Base-by-base conservation (phyloP, 83 land plant species). In the Picea mariana region DNA sequence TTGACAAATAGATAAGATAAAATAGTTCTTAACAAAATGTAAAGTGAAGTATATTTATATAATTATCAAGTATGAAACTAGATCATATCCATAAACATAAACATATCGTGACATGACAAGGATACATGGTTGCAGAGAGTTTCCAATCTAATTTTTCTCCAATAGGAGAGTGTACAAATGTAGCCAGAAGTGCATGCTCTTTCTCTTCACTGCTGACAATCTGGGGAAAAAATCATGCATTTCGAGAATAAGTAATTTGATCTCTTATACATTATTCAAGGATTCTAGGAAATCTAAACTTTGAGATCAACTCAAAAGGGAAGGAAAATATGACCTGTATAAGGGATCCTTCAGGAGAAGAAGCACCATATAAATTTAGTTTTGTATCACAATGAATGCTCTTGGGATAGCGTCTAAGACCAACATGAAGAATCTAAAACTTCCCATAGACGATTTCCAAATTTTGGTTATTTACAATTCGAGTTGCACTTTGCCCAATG, bases 131-230 rank as follows among this genome's bases (percentile, higher is more conserved):
- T 72, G 96, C 98, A 75, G 98, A 88, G 20, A 97, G 92, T 84
- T 91, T 90, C 99, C 99, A 97, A 81, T 97, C 98, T 47, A 97
- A 86, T 86, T 87, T 83, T 84, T 96, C 95, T 64, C 93, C 95
- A 58, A 91, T 86, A 55, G 99, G 99, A 77, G 81, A 77, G 59
- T 90, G 88, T 17, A 95, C 91, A 92, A 92, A 97, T 66, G 88
- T 87, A 47, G 98, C 91, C 40, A 83, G 79, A 27, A 97, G 75
- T 34, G 98, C 99, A 86, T 94, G 87, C 61, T 80, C 87, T 81
- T 98, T 92, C 27, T 82, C 91, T 84, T 90, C 93, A 72, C 91
- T 91, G 77, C 88, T 86, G 61, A 95, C 95, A 89, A 98, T 95
- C 98, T 97, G 92, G 67, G 78, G 83, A 63, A 83, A 67, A 82